Conservation (phyloP, 768 basidiomycete species). For the Suillus weaverae region DNA sequence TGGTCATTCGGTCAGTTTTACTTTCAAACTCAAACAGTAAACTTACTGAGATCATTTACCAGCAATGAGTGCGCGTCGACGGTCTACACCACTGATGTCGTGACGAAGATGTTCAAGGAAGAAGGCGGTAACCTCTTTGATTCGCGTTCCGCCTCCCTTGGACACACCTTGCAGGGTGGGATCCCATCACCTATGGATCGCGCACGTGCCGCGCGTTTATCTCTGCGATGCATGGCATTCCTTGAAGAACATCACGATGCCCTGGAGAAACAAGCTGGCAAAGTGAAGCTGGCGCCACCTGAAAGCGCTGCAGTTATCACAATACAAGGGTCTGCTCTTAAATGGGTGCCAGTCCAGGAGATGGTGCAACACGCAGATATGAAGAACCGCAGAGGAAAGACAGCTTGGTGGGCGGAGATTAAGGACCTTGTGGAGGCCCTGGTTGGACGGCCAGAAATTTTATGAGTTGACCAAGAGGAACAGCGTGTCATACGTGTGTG, state of each 20-base stretch:
- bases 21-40: neutral
- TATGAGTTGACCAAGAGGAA: constrained; percentile 20
- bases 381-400: constrained; percentile 80
- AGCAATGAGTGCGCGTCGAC: constrained; percentile 86
- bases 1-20: constrained; percentile 78
- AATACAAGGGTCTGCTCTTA: constrained; percentile 77
- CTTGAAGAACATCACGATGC: constrained; percentile 76
- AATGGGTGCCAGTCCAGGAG: constrained; percentile 82
- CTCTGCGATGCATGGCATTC: constrained; percentile 93
- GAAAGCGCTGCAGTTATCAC: constrained; percentile 89
- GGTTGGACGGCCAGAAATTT: constrained; percentile 61
- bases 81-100: constrained; percentile 88
- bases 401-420: constrained; percentile 73
- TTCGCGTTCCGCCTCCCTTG: constrained; percentile 91
- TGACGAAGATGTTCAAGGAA: constrained; percentile 93
- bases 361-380: constrained; percentile 89
- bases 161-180: constrained; percentile 96
- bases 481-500: neutral
- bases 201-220: constrained; percentile 83
- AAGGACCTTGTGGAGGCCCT: constrained; percentile 74
- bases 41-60: constrained; percentile 4
- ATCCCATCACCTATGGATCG: constrained; percentile 95
- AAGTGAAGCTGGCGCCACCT: constrained; percentile 52
- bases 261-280: constrained; percentile 50
- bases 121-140: constrained; percentile 94